These are phyloP conservation scores for Lepidium didymum DNA, from an alignment of 345 rosid species.

Conservation along the genomic window DNA sequence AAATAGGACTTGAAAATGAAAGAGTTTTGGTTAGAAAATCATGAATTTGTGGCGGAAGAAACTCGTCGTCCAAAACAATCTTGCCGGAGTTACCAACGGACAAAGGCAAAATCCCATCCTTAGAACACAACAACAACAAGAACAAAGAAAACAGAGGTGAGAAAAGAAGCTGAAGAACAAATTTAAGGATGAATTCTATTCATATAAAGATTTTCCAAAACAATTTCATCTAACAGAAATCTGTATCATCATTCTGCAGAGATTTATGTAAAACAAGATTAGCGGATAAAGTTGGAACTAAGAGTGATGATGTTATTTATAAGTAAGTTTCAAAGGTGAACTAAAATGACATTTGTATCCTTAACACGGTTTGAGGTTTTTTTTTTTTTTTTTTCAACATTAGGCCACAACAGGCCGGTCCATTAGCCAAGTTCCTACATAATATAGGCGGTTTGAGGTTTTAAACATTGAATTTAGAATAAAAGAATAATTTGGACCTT, in stretches of 20 bases:
- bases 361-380: neutral
- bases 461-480: neutral
- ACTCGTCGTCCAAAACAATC: conserved; percentile 18
- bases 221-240: neutral
- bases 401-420: too few relatives aligned
- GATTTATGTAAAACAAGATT: neutral
- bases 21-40: neutral
- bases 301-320: neutral
- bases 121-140: neutral
- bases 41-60: conserved; percentile 24
- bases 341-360: neutral
- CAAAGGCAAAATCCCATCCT: conserved; percentile 6
- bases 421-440: too few relatives aligned
- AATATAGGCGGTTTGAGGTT: neutral
- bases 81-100: neutral
- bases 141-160: neutral
- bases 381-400: too few relatives aligned
- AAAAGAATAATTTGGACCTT: neutral
- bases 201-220: neutral
- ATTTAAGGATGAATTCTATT: neutral
- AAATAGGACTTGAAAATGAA: neutral
- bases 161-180: too few relatives aligned
- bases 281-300: conserved; percentile 9
- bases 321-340: neutral
- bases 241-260: neutral